Evolutionary conservation across 1,139 yeast species (phyloP).

Genomic region (Yamadazyma songkhlaensis): DNA sequence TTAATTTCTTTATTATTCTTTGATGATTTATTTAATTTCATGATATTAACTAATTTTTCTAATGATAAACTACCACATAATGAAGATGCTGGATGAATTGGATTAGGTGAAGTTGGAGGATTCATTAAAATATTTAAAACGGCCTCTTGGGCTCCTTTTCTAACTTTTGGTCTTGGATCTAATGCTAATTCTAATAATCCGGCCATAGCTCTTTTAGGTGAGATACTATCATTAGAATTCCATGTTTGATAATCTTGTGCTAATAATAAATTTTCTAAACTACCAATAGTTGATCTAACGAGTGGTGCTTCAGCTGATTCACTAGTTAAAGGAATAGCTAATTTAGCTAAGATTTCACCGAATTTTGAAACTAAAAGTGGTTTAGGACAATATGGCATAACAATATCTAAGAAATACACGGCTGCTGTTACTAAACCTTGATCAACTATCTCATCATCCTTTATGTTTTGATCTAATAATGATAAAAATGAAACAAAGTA

Average conservation of each 20-base stretch:
- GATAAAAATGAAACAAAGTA: constrained; percentile 84
- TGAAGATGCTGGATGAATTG: constrained; percentile 72
- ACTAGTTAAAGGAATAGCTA: constrained; percentile 77
- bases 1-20: constrained; percentile 40
- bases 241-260: constrained; percentile 84
- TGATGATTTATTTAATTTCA: constrained; percentile 36
- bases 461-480: constrained; percentile 71
- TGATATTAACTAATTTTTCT: constrained; percentile 47
- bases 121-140: constrained; percentile 55
- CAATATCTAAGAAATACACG: constrained; percentile 76
- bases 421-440: constrained; percentile 67
- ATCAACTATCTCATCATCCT: constrained; percentile 54
- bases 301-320: constrained; percentile 80
- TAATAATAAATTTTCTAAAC: constrained; percentile 71
- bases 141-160: constrained; percentile 94
- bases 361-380: constrained; percentile 69
- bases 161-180: constrained; percentile 92
- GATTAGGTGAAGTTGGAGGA: constrained; percentile 82
- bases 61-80: constrained; percentile 70
- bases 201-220: constrained; percentile 78
- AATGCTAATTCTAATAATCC: constrained; percentile 78
- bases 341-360: constrained; percentile 69
- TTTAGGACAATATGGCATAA: constrained; percentile 73
- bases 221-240: constrained; percentile 52
- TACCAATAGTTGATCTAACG: constrained; percentile 79